Conservation (phyloP, 768 basidiomycete species). For the Tephrocybe rancida region DNA sequence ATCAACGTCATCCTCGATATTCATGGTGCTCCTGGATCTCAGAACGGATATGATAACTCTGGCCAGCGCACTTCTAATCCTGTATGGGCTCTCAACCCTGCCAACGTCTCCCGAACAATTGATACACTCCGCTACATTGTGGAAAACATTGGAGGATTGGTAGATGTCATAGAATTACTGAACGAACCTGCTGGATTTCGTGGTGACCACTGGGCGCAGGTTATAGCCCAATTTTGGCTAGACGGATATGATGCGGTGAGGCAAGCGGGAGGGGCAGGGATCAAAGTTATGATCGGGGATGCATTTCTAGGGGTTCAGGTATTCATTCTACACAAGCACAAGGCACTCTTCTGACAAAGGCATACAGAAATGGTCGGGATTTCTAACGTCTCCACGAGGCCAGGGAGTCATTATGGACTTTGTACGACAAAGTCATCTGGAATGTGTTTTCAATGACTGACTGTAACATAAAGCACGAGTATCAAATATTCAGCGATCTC, state of each 20-base stretch:
- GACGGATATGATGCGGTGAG: constrained; percentile 64
- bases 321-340: background rate
- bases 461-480: constrained; percentile 54
- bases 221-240: constrained; percentile 56
- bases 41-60: constrained; percentile 76
- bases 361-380: constrained; percentile 57
- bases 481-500: constrained; percentile 68
- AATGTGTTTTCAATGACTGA: background rate
- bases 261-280: constrained; percentile 42
- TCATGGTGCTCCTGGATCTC: constrained; percentile 73
- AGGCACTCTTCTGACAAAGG: constrained; percentile 4
- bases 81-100: constrained; percentile 54
- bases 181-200: constrained; percentile 70
- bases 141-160: constrained; percentile 51
- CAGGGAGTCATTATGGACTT: constrained; percentile 68
- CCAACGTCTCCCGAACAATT: constrained; percentile 55
- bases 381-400: constrained; percentile 54
- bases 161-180: constrained; percentile 67
- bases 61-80: constrained; percentile 61
- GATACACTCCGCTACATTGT: constrained; percentile 60
- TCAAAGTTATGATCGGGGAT: constrained; percentile 73
- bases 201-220: constrained; percentile 40
- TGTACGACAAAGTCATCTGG: constrained; percentile 30
- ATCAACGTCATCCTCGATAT: constrained; percentile 77
- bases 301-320: constrained; percentile 66